Evolutionary conservation across 176 grass and related monocot species (phyloP).

Genomic region (Aegilops tauschii): DNA sequence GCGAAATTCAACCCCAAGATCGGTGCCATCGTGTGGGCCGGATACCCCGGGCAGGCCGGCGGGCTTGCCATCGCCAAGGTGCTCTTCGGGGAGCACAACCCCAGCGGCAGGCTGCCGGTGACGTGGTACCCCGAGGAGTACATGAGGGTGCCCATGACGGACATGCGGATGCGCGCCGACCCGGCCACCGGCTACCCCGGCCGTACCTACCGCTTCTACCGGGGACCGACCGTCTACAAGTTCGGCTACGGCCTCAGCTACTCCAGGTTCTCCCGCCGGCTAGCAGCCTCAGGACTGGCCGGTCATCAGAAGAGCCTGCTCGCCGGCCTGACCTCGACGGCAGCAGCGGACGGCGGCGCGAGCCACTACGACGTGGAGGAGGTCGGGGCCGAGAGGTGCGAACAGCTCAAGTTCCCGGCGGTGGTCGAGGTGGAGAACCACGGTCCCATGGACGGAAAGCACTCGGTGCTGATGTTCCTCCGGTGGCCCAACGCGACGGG

Average conservation of each 20-base stretch:
- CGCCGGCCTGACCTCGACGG: neutral
- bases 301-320: neutral
- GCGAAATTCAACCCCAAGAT: constrained; percentile 58
- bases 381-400: neutral
- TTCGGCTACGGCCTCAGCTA: constrained; percentile 89
- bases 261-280: constrained; percentile 45
- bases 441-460: neutral
- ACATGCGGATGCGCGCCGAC: constrained; percentile 81
- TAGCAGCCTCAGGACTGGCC: neutral
- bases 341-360: neutral
- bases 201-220: constrained; percentile 81
- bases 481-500: neutral
- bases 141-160: constrained; percentile 62
- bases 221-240: constrained; percentile 42
- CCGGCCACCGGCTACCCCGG: constrained; percentile 55
- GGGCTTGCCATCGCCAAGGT: constrained; percentile 61
- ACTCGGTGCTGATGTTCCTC: constrained; percentile 14
- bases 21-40: constrained; percentile 69
- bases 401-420: constrained; percentile 6
- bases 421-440: constrained; percentile 11
- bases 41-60: constrained; percentile 71
- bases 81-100: constrained; percentile 77
- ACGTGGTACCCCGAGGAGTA: constrained; percentile 82
- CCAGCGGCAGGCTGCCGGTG: constrained; percentile 67
- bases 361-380: neutral